A percentile compares a stretch with the other conserved stretches of the same genome.
Conservation (phyloP, 73 alveolate genomes). For the Loxodes magnus region DNA sequence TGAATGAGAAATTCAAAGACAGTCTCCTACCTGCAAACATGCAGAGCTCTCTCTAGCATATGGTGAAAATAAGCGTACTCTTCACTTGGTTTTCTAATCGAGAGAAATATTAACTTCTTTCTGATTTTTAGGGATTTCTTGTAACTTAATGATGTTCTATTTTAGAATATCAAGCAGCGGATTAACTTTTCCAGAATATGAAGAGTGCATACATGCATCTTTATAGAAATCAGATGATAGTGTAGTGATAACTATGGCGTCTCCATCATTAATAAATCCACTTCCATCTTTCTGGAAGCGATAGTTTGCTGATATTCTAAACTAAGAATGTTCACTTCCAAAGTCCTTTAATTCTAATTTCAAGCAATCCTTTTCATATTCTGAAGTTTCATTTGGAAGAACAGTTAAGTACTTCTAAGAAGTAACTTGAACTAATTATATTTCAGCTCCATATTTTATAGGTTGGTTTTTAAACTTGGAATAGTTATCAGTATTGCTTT, state of each 20-base stretch:
- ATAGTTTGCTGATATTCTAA: neutral
- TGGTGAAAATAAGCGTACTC: neutral
- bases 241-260: too few relatives aligned
- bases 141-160: too few relatives aligned
- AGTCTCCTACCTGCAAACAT: slow-evolving; percentile 8
- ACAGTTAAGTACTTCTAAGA: slow-evolving; percentile 1
- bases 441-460: slow-evolving; percentile 2
- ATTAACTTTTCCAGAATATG: too few relatives aligned
- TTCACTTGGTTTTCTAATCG: slow-evolving; percentile 3
- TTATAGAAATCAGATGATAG: too few relatives aligned
- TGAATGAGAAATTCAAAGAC: neutral
- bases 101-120: neutral
- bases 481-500: slow-evolving; percentile 6
- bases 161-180: too few relatives aligned
- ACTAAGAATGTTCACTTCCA: slow-evolving; percentile 4
- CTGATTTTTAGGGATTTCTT: too few relatives aligned
- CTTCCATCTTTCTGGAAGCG: slow-evolving; percentile 10
- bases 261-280: slow-evolving; percentile 6
- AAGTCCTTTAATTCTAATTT: neutral
- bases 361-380: slow-evolving; percentile 8
- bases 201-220: too few relatives aligned
- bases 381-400: neutral
- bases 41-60: neutral
- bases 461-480: slow-evolving; percentile 6
- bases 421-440: slow-evolving; percentile 1